Conservation (phyloP, 345 rosid species). For the Salix suchowensis region DNA sequence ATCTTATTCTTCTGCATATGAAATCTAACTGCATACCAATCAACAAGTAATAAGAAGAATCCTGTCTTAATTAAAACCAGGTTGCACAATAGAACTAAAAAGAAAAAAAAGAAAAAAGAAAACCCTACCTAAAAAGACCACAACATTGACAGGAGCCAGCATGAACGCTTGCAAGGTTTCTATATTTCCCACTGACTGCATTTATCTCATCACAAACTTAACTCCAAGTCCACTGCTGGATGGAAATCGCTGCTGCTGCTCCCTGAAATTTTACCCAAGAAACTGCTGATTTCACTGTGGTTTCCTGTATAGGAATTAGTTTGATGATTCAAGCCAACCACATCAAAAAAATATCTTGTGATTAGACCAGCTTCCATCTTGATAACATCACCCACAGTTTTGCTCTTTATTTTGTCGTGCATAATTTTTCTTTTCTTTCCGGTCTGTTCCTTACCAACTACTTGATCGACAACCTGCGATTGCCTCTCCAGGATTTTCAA, state of each 20-base stretch:
- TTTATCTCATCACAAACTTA: neutral
- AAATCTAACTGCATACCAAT: neutral
- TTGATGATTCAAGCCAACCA: neutral
- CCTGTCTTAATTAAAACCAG: neutral
- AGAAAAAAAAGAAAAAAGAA: neutral
- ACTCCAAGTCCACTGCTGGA: neutral
- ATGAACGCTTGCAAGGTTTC: neutral
- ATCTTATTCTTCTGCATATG: neutral
- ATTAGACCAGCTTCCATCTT: neutral
- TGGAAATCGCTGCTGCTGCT: neutral
- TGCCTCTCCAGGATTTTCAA: neutral
- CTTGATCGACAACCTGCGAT: neutral
- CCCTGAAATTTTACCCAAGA: neutral
- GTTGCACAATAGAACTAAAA: neutral
- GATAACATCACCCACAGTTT: neutral
- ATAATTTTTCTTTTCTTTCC: neutral
- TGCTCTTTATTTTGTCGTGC: neutral
- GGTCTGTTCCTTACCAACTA: neutral
- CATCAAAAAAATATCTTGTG: neutral
- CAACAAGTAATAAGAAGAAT: neutral
- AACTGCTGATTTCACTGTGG: neutral
- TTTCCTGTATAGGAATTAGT: neutral
- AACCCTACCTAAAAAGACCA: neutral
- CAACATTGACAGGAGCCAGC: neutral
- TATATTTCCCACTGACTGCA: neutral